phyloP scores from a whole-genome alignment of 257 asterid species.

The Penstemon barbatus region DNA sequence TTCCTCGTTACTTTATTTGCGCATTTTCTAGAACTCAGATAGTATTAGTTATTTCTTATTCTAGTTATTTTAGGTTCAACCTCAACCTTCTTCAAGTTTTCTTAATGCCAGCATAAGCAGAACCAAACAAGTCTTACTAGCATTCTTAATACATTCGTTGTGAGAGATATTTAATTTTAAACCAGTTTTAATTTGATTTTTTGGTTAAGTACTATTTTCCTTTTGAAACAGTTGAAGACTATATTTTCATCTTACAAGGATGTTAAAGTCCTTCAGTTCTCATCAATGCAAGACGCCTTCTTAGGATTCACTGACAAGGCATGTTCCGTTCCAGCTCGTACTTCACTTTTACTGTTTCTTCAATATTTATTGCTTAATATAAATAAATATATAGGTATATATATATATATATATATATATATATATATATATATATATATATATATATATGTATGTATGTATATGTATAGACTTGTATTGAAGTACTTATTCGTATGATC shows the following conservation, averaged over 20 bases:
- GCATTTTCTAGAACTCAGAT: background rate
- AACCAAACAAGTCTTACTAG: background rate
- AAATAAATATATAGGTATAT: too few relatives aligned
- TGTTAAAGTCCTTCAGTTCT: conserved; percentile 87
- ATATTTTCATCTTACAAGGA: conserved; percentile 74
- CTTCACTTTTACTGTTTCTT: background rate
- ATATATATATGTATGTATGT: too few relatives aligned
- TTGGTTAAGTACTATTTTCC: conserved; percentile 14
- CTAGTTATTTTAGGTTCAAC: too few relatives aligned
- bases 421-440: too few relatives aligned
- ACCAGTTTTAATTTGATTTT: too few relatives aligned
- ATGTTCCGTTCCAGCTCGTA: conserved; percentile 27
- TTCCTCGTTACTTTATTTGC: conserved; percentile 1
- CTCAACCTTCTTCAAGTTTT: background rate
- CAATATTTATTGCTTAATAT: background rate
- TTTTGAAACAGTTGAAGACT: conserved; percentile 61
- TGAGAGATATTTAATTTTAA: too few relatives aligned
- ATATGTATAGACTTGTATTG: too few relatives aligned
- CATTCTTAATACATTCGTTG: too few relatives aligned
- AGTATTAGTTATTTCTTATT: too few relatives aligned
- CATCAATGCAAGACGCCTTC: conserved; percentile 89
- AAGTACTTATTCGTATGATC: conserved; percentile 23
- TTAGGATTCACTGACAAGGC: conserved; percentile 87
- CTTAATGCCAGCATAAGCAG: background rate
- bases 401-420: too few relatives aligned